phyloP scores from a whole-genome alignment of 768 basidiomycete genomes.

The Cystobasidiopsis lactophilus region DNA sequence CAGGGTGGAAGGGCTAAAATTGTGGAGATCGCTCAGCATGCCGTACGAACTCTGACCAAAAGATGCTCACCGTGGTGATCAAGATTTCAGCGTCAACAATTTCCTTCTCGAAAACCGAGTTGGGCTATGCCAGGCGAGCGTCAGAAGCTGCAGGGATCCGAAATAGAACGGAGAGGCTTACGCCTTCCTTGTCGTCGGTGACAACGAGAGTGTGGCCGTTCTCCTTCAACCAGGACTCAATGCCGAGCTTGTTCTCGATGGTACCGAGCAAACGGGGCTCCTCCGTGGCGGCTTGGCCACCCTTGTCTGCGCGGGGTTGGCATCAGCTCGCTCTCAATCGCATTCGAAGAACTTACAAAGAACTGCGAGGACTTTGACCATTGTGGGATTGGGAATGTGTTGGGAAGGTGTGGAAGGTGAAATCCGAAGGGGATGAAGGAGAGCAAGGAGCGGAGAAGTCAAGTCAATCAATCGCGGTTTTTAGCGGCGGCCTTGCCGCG shows the following conservation, averaged over 20 bases:
- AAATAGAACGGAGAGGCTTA: neutral
- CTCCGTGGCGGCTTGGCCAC: slow-evolving; percentile 14
- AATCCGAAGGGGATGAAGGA: too few species aligned
- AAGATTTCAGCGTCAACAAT: slow-evolving; percentile 20
- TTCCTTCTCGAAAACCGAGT: slow-evolving; percentile 19
- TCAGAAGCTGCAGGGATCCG: neutral
- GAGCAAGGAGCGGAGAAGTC: too few species aligned
- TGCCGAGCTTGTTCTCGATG: slow-evolving; percentile 36
- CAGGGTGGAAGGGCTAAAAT: slow-evolving; percentile 21
- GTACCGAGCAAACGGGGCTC: slow-evolving; percentile 35
- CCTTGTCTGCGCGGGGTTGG: neutral
- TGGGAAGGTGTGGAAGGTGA: too few species aligned
- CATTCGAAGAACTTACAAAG: too few species aligned
- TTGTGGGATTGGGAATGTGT: too few species aligned
- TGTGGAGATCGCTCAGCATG: slow-evolving; percentile 13
- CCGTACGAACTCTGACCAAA: neutral
- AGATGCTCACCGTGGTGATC: neutral
- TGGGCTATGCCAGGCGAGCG: slow-evolving; percentile 1
- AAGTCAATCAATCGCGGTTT: too few species aligned
- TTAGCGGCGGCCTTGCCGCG: too few species aligned
- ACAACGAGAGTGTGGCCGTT: slow-evolving; percentile 27
- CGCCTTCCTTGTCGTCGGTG: slow-evolving; percentile 26
- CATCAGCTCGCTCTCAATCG: too few species aligned
- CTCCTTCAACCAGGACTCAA: slow-evolving; percentile 22
- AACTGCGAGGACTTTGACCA: too few species aligned